Base-by-base conservation (phyloP, 768 basidiomycete genomes). In the Tylopilus rubrobrunneus region DNA sequence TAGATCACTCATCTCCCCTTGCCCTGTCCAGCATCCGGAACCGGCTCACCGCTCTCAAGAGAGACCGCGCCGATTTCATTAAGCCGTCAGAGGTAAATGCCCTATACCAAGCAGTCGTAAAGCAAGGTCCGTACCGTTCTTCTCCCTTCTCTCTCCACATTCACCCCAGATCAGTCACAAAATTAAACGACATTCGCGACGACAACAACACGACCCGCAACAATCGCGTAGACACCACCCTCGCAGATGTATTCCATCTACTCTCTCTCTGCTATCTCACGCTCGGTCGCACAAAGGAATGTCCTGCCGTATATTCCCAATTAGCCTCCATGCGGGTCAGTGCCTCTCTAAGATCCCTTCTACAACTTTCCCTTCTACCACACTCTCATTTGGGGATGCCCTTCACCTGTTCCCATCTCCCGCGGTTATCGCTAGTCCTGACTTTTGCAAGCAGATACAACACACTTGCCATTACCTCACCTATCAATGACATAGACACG, bases 201-300 rank as follows among this genome's bases (percentile, higher is more conserved):
- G 87, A 87, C 60, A 80, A 87, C 60, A 79, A 76, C 56, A 81
- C 82, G 21, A 75, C 81, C 9, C 83, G 85, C 73, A 89, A 85
- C 65, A 99, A 98, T 71, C 79, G 97, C 48, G 79, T 99, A 43
- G 97, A 99, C 74, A 95, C 92, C 7, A 90, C 93, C 5, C 84
- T 99, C 44, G 86, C 92, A 28, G 97, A 99, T 73, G 96, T 98
- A 36, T 98, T 98, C 75, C 87, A 83, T 65, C 80, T 99, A 46
- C 82, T 99, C 42, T 96, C 93, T 14, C 81, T 99, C 59, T 98
- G 97, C 80, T 99, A 94, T 77, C 85, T 99, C 62, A 97, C 95
- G 36, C 94, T 99, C 57, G 97, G 97, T 41, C 95, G 94, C 75
- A 94, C 92, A 39, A 84, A 86, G 60, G 95, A 98, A 70, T 87